phyloP scores from a whole-genome alignment of 257 asterid species.

The Solanum megistacrolobum region DNA sequence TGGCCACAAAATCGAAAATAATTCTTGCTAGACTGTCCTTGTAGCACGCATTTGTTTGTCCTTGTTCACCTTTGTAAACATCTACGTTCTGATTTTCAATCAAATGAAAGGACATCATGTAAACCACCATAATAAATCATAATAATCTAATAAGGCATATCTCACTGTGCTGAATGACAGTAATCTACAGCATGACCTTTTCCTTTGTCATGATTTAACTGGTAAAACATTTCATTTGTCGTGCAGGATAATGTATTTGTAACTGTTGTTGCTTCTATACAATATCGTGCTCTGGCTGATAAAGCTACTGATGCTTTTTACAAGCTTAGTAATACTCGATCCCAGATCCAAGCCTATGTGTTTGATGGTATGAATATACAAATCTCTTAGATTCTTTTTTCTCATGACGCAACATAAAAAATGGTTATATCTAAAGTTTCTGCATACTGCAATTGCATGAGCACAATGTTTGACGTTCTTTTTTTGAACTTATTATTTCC shows the following conservation, averaged over 20 bases:
- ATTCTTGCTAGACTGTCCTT: not conserved
- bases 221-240: not conserved
- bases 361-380: slow-evolving; percentile 50
- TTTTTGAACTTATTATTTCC: not conserved
- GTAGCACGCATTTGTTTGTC: not conserved
- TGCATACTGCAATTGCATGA: not conserved
- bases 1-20: not conserved
- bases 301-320: slow-evolving; percentile 80
- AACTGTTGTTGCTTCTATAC: slow-evolving; percentile 77
- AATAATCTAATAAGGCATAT: not conserved
- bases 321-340: slow-evolving; percentile 66
- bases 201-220: not conserved
- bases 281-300: slow-evolving; percentile 60
- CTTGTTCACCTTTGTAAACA: not conserved
- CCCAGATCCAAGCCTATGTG: slow-evolving; percentile 78
- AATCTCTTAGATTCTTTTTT: not conserved
- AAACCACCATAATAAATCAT: not conserved
- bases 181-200: not conserved
- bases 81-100: not conserved
- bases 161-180: not conserved
- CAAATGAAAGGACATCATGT: not conserved
- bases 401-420: not conserved
- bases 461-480: not conserved
- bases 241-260: slow-evolving; percentile 79
- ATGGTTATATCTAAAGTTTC: not conserved